A percentile compares a stretch with the other conserved stretches of the same genome.
phyloP scores from a whole-genome alignment of 1,139 yeast genomes.

The Kluyveromyces sp. region DNA sequence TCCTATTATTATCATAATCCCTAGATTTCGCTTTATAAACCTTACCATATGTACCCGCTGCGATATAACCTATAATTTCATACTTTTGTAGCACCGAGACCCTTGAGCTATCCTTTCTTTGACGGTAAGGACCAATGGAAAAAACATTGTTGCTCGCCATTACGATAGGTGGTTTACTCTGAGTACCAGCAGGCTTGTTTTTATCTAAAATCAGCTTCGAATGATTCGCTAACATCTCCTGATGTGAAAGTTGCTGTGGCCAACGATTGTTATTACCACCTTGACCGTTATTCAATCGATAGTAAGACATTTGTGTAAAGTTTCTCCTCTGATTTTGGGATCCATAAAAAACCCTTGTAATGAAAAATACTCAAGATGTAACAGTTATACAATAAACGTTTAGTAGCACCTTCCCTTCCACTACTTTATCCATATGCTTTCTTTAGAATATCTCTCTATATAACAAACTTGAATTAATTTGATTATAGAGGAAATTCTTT shows the following conservation, averaged over 20 bases:
- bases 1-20: constrained; percentile 25
- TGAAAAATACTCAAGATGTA: too few relatives aligned
- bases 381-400: too few relatives aligned
- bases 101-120: constrained; percentile 62
- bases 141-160: constrained; percentile 66
- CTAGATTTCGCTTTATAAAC: constrained; percentile 79
- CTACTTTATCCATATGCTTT: too few relatives aligned
- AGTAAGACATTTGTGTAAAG: constrained; percentile 2
- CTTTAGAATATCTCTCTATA: too few relatives aligned
- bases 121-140: constrained; percentile 64
- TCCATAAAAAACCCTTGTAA: background rate
- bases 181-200: constrained; percentile 9
- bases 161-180: constrained; percentile 33
- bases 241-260: constrained; percentile 8
- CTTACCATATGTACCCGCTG: constrained; percentile 97
- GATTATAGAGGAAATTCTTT: too few relatives aligned
- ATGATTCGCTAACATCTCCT: constrained; percentile 1
- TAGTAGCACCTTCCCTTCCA: too few relatives aligned
- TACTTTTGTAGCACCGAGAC: constrained; percentile 72
- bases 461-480: too few relatives aligned
- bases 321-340: constrained; percentile 5
- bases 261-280: constrained; percentile 1
- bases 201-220: constrained; percentile 7
- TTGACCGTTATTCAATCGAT: constrained; percentile 2
- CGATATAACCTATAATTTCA: constrained; percentile 88